Conservation (phyloP, 2,329 filamentous ascomycete species). For the Verticillium nubilum region DNA sequence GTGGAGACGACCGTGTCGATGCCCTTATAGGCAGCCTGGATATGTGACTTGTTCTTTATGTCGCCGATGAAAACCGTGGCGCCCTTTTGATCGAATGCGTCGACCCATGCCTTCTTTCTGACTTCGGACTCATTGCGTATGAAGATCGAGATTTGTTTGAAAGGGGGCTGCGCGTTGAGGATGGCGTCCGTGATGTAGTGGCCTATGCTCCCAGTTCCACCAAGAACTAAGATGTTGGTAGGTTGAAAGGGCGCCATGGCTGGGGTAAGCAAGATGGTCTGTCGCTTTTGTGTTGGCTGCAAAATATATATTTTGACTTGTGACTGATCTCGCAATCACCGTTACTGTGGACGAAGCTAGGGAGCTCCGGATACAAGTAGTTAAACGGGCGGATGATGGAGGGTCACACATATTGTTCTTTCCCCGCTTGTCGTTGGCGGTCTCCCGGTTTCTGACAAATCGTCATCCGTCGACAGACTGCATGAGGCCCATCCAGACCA, state of each 20-base stretch:
- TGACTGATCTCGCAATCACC: too few species aligned
- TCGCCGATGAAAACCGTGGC: conserved; percentile 21
- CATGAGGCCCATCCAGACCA: not conserved
- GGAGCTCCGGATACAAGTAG: too few species aligned
- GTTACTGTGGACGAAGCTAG: too few species aligned
- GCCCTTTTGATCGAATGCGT: conserved; percentile 14
- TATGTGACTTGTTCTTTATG: conserved; percentile 35
- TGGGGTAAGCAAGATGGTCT: not conserved
- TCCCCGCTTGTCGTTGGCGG: not conserved
- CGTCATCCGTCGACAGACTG: not conserved
- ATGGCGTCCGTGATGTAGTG: conserved; percentile 33
- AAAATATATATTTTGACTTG: too few species aligned
- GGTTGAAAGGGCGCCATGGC: not conserved
- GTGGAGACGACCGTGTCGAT: conserved; percentile 63
- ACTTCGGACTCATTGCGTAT: conserved; percentile 5
- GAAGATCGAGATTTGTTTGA: conserved; percentile 29
- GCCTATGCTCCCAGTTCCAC: conserved; percentile 36
- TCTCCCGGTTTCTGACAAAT: not conserved
- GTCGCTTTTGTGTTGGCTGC: too few species aligned
- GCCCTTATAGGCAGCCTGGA: conserved; percentile 48
- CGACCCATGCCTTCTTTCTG: conserved; percentile 15
- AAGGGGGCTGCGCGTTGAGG: conserved; percentile 25
- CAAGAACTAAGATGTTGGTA: conserved; percentile 20
- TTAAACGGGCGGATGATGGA: not conserved
- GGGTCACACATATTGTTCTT: not conserved